Percentiles rank a stretch among this genome's conserved stretches.
Conservation (phyloP, 2,329 filamentous ascomycete genomes). For the Uncinocarpus reesii region DNA sequence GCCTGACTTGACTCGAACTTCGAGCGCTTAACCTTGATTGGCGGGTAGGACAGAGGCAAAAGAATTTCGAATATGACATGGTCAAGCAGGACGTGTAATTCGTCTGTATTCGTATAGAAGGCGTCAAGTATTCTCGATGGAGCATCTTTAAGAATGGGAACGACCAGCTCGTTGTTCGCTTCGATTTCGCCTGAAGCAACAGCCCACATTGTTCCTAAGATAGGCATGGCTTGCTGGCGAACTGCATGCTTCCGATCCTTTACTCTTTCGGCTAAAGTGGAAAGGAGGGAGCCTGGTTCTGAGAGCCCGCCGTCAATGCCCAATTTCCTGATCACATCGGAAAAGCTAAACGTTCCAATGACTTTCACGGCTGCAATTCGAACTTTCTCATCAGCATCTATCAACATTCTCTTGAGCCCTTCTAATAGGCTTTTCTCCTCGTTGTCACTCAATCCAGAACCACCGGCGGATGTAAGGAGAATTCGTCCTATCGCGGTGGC, state of each 20-base stretch:
- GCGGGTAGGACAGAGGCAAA: conserved; percentile 80
- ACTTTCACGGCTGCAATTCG: conserved; percentile 79
- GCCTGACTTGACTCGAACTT: conserved; percentile 42
- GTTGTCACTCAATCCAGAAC: conserved; percentile 72
- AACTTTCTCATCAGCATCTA: conserved; percentile 83
- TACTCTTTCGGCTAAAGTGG: conserved; percentile 73
- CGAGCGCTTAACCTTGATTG: conserved; percentile 47
- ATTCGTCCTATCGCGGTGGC: conserved; percentile 75
- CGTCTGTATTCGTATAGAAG: conserved; percentile 79
- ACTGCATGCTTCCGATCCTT: conserved; percentile 76
- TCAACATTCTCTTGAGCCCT: conserved; percentile 67
- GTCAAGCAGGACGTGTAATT: conserved; percentile 76
- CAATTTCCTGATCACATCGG: conserved; percentile 71
- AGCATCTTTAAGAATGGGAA: conserved; percentile 64
- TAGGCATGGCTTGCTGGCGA: conserved; percentile 73
- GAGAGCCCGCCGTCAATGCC: conserved; percentile 64
- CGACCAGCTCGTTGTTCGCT: conserved; percentile 66
- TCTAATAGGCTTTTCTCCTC: conserved; percentile 69
- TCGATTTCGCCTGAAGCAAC: conserved; percentile 80
- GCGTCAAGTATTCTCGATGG: conserved; percentile 77
- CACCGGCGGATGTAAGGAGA: conserved; percentile 79
- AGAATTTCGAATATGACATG: conserved; percentile 77
- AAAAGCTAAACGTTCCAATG: conserved; percentile 68
- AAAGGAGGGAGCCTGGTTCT: conserved; percentile 67
- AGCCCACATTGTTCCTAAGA: conserved; percentile 84